Percentiles rank a stretch among this genome's conserved stretches.
Conservation (phyloP, 139 green algal species). For the Coelastrella sp. region DNA sequence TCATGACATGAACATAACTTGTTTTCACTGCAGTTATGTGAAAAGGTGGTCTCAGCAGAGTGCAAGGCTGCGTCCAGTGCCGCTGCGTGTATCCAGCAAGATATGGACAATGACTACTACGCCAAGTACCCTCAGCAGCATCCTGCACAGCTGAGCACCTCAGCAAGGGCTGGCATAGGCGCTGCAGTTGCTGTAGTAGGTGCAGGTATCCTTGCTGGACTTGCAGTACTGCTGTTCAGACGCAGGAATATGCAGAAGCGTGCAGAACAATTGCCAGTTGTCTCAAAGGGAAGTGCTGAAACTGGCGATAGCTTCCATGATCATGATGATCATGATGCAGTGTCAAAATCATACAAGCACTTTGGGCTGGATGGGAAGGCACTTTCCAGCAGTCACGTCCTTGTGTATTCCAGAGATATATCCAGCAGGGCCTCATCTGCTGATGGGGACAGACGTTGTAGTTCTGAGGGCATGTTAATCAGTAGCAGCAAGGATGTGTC, state of each 20-base stretch:
- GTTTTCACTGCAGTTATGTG: constrained; percentile 22
- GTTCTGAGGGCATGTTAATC: too few relatives aligned
- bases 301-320: too few relatives aligned
- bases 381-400: too few relatives aligned
- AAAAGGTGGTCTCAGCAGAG: not conserved
- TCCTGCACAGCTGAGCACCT: not conserved
- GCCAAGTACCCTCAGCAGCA: not conserved
- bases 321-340: not conserved
- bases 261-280: not conserved
- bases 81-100: constrained; percentile 24
- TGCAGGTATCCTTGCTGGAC: not conserved
- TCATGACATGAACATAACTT: not conserved
- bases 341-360: not conserved
- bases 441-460: too few relatives aligned
- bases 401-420: too few relatives aligned
- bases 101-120: constrained; percentile 3
- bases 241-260: not conserved
- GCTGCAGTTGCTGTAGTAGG: not conserved
- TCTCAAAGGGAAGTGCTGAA: too few relatives aligned
- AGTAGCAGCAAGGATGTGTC: too few relatives aligned
- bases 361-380: too few relatives aligned
- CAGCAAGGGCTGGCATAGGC: constrained; percentile 19
- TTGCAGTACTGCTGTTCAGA: not conserved
- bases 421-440: too few relatives aligned
- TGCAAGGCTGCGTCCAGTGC: not conserved